These are phyloP conservation scores for Trypanosoma avium DNA, from an alignment of 208 protist species.

Conservation along the genomic window DNA sequence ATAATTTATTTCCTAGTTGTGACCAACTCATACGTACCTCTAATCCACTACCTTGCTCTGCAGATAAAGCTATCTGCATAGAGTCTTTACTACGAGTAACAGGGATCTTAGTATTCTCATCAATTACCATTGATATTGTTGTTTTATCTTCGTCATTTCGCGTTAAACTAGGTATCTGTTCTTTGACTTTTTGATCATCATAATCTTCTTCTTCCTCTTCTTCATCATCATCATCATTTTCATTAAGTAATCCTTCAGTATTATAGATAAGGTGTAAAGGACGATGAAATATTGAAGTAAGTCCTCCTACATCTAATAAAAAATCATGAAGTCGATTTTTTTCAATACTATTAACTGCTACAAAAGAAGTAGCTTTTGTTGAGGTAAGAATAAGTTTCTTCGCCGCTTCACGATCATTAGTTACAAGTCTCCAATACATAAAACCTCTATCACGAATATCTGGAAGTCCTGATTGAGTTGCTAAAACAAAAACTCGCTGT, in stretches of 20 bases:
- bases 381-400: conserved; percentile 76
- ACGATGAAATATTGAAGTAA: conserved; percentile 36
- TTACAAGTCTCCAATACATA: conserved; percentile 98
- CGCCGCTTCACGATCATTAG: conserved; percentile 89
- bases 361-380: conserved; percentile 51
- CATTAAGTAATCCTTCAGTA: conserved; percentile 7
- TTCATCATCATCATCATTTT: conserved; percentile 29
- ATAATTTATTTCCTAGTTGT: conserved; percentile 44
- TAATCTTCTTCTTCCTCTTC: background rate
- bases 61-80: conserved; percentile 30
- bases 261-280: conserved; percentile 35
- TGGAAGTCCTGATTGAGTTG: conserved; percentile 90
- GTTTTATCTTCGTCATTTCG: background rate
- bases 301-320: conserved; percentile 35
- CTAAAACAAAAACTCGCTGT: conserved; percentile 76
- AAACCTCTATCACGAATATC: conserved; percentile 98
- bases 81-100: background rate
- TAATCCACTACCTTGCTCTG: conserved; percentile 41
- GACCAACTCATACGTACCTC: conserved; percentile 64
- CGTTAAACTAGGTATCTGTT: too few relatives aligned
- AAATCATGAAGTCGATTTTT: conserved; percentile 9
- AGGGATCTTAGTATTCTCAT: background rate
- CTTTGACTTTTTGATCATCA: background rate
- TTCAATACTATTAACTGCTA: conserved; percentile 3
- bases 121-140: background rate